Percentiles rank a stretch among this genome's conserved stretches.
Conservation (phyloP, 139 green algal species). For the Tetradesmus lagerheimii region DNA sequence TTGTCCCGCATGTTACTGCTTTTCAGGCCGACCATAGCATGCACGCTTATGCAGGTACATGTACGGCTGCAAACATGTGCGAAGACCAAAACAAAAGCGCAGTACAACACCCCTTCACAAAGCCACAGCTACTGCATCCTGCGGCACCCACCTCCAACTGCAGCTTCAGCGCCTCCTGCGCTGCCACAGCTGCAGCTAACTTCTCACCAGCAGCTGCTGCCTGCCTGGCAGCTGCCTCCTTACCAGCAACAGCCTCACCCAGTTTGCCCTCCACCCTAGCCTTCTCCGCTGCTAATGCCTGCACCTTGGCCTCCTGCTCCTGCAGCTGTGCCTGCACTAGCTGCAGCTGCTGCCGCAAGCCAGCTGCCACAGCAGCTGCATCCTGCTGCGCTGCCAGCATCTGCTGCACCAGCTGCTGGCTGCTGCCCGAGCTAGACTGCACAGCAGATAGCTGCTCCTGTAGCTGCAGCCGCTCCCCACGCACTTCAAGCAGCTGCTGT, state of each 20-base stretch:
- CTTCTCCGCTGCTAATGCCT: neutral
- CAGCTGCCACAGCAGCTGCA: neutral
- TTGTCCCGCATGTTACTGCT: too few relatives aligned
- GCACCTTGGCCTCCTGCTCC: neutral
- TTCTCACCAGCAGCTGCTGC: conserved; percentile 35
- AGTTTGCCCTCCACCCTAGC: neutral
- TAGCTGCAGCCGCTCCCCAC: conserved; percentile 33
- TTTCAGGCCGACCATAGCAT: neutral
- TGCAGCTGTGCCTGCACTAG: neutral
- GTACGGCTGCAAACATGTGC: neutral
- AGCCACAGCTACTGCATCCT: neutral
- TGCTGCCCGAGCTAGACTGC: neutral
- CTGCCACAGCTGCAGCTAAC: conserved; percentile 29
- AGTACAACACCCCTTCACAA: neutral
- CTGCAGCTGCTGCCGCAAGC: conserved; percentile 25
- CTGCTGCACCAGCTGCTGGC: conserved; percentile 6
- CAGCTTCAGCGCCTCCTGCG: neutral
- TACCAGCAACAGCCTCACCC: neutral
- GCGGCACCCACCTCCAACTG: conserved; percentile 9
- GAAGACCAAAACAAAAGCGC: neutral
- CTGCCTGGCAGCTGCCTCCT: conserved; percentile 32
- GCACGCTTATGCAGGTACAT: neutral
- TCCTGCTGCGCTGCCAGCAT: neutral
- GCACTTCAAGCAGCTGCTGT: conserved; percentile 29
- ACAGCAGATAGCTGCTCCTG: conserved; percentile 32